Base-by-base conservation (phyloP, 768 basidiomycete species). In the Mycena rosella region DNA sequence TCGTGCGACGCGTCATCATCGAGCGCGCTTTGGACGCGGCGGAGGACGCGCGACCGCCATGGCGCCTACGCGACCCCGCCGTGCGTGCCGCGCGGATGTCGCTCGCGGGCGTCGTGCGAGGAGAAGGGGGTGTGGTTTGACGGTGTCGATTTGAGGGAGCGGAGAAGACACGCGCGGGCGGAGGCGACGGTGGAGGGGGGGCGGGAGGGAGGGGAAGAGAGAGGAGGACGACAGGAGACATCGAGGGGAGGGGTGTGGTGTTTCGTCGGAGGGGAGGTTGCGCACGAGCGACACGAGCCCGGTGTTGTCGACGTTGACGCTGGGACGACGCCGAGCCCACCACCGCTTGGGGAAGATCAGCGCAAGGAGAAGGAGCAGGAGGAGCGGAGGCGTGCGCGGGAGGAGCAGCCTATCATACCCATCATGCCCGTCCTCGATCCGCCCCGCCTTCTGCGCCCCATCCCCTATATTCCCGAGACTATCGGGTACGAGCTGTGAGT, bases 321-420 rank as follows among this genome's bases (percentile, higher is more conserved):
- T 93, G 89, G 90, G 68, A 94, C 92, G n/a, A 93, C 92, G 9
- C 92, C 92, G 0, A 91, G 89, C 2, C 92, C 92, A 0, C 89
- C 91, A 0, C 91, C 91, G 29, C 72, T 77, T 2, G 75, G 74
- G 2, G 74, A 74, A 18, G 71, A 69, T 24, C 74, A 71, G 9
- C 79, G 74, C 22, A 74, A 76, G 45, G 77, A 78, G 60, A 80
- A 80, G 65, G 78, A 5, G 69, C 6, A 20, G 42, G 3, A n/a
- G 42, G 20, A 18, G 42, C 2, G n/a, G 9, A 15, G 3, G 9
- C 3, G 9, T 3, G 15, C 38, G 38, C 38, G 38, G 9, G 38
- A 34, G 32, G 11, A 11, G 38, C 38, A 9, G 57, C 72, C 74
- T n/a, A 75, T 77, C 32, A 79, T 84, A 9, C 71, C 87, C 7